Evolutionary conservation across 306 rosid species (phyloP), one percentile per base, ranked within the genome.

Genomic region (Lathyrus tuberosus): DNA sequence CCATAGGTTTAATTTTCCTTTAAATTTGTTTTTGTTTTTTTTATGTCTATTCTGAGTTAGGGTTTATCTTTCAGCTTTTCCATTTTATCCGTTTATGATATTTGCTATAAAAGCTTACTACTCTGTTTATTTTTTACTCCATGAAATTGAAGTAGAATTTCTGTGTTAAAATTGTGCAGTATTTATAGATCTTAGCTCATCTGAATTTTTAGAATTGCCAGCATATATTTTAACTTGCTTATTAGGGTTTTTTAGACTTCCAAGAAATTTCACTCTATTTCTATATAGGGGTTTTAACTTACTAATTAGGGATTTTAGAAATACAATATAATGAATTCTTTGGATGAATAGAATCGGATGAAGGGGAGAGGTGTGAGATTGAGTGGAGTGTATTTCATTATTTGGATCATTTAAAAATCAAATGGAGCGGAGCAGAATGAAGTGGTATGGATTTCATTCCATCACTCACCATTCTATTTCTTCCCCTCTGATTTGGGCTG

Each of bases 121-220:
- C n/a, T 24, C 11, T 52, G 61, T 5, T 65, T 2, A 6, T 16
- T 48, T 30, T 41, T 33, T 5, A 33, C 40, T 35, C 40, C 40
- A 35, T 35, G 40, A 6, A 2, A 8, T 0, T 35, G 40, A 8
- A 30, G 16, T 24, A 10, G n/a, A 2, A 20, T 66, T 58, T 67
- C 28, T 43, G 40, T 11, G 71, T 62, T 28, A 28, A 18, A 57
- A 57, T 57, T 57, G 4, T 61, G 33, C 51, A 31, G 42, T 17
- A 15, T 40, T 1, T 17, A 10, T 73, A 41, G 11, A 7, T 18
- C 53, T 52, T 9, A 20, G 47, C 53, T 74, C 62, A 56, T 56
- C 51, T 73, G 47, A 12, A 13, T 42, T 24, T 24, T 35, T 35
- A 35, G 40, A 46, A 54, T 57, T 16, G 24, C 35, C n/a, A 14